phyloP scores from a whole-genome alignment of 768 basidiomycete genomes.

The Boletales sp. region DNA sequence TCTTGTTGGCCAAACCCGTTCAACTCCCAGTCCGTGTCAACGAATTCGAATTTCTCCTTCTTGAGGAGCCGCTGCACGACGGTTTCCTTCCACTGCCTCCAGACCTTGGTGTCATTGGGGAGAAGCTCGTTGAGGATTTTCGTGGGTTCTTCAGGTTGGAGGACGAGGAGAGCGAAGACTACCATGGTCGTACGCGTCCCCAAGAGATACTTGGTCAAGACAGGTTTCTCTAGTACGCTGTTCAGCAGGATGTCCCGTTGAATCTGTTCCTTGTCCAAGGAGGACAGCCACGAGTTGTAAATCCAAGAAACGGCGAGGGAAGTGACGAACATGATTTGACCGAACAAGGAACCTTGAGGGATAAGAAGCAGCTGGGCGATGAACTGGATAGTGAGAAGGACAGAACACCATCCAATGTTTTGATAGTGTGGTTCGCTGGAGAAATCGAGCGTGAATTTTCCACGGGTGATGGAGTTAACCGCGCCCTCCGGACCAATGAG shows the following conservation, averaged over 20 bases:
- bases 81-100: slow-evolving; percentile 25
- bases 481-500: slow-evolving; percentile 28
- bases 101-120: slow-evolving; percentile 29
- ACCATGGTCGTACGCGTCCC: slow-evolving; percentile 27
- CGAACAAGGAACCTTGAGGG: slow-evolving; percentile 31
- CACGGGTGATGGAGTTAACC: slow-evolving; percentile 31
- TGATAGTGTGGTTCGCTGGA: slow-evolving; percentile 22
- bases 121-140: slow-evolving; percentile 22
- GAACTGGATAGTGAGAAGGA: slow-evolving; percentile 33
- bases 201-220: slow-evolving; percentile 22
- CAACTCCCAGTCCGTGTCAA: slow-evolving; percentile 20
- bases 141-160: slow-evolving; percentile 17
- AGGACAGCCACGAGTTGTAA: slow-evolving; percentile 35
- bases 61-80: slow-evolving; percentile 14
- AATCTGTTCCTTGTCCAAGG: slow-evolving; percentile 34
- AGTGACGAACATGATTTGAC: slow-evolving; percentile 34
- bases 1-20: slow-evolving; percentile 14
- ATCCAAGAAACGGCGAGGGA: slow-evolving; percentile 34
- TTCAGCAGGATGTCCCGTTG: slow-evolving; percentile 24
- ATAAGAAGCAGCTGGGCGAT: slow-evolving; percentile 33
- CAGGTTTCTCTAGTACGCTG: slow-evolving; percentile 20
- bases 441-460: slow-evolving; percentile 28
- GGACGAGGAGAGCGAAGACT: slow-evolving; percentile 22
- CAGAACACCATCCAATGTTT: slow-evolving; percentile 29
- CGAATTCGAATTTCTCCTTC: slow-evolving; percentile 24